phyloP scores from a whole-genome alignment of 108 stramenopile species.

The Nannochloropsis salina region DNA sequence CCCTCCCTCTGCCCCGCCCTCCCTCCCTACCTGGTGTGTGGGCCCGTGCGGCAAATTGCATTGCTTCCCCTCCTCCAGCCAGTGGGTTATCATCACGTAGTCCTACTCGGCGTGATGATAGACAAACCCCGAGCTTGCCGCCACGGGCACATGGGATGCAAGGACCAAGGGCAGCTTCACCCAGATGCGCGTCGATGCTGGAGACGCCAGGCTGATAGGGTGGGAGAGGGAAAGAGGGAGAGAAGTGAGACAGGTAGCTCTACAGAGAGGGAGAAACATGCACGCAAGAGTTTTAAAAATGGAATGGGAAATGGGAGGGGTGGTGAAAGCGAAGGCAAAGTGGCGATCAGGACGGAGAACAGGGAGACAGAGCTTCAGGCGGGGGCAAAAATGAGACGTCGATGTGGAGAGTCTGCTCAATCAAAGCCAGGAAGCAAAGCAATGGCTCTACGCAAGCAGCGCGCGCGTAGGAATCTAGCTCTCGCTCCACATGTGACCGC shows the following conservation, averaged over 20 bases:
- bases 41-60: slow-evolving; percentile 25
- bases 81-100: slow-evolving; percentile 39
- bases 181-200: slow-evolving; percentile 26
- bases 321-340: neutral
- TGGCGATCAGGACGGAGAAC: neutral
- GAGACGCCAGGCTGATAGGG: slow-evolving; percentile 25
- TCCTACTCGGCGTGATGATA: slow-evolving; percentile 38
- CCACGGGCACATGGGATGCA: slow-evolving; percentile 31
- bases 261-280: neutral
- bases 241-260: neutral
- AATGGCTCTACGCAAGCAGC: too few relatives aligned
- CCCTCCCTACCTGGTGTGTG: slow-evolving; percentile 43
- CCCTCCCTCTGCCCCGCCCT: slow-evolving; percentile 19
- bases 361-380: neutral
- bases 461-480: too few relatives aligned
- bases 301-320: neutral
- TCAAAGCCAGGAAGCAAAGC: too few relatives aligned
- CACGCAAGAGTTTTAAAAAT: neutral
- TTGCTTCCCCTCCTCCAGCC: neutral
- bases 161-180: slow-evolving; percentile 33
- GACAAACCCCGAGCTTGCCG: slow-evolving; percentile 29
- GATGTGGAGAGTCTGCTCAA: too few relatives aligned
- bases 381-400: too few relatives aligned
- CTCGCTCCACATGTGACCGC: too few relatives aligned
- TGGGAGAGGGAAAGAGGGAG: neutral